Evolutionary conservation across 1,284 basidiomycete genomes (phyloP), one percentile per base, ranked within the genome.

Genomic region (Entoloma clypeatum): DNA sequence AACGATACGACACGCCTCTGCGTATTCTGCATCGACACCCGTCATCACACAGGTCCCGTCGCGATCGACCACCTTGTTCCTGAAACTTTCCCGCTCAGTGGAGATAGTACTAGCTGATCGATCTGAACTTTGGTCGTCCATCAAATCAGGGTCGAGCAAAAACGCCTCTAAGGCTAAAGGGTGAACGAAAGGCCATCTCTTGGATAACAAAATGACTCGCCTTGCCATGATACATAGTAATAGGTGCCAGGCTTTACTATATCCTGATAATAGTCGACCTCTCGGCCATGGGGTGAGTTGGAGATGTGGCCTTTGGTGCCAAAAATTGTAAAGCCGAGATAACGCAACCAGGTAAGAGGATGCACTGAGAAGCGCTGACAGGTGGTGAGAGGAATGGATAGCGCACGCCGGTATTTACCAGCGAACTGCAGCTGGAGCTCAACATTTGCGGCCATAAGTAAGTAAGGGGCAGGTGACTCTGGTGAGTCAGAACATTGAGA

Each of bases 261-360:
- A 18, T 21, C 33, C 19, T 39, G 28, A 41, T 22, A 38, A 45
- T 48, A 43, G 28, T 48, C 37, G 27, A 51, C 46, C 39, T 40
- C 33, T 45, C 13, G n/a, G 17, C 49, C 49, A 41, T 25, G 37
- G 27, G 33, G 43, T 45, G 18, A 27, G 13, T 17, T 17, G 22
- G 44, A 46, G 39, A 46, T 48, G 39, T 50, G 18, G 39, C 36
- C 36, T 29, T 28, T 21, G 2, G 11, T 38, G 27, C 36, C 46
- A 29, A 43, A 33, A 18, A 45, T 45, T 30, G 42, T 41, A 25
- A 39, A 48, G 11, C 31, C 47, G 11, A 51, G 31, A 39, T 36
- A 49, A 39, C 41, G 34, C 36, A 51, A 36, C 44, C 49, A 51
- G 24, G 47, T 42, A 10, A 48, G 42, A 42, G 49, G 49, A 39